Percentiles rank a stretch among this genome's conserved stretches.
Evolutionary conservation across 768 basidiomycete genomes (phyloP).

Genomic region (Pleurotus citrinopileatus): DNA sequence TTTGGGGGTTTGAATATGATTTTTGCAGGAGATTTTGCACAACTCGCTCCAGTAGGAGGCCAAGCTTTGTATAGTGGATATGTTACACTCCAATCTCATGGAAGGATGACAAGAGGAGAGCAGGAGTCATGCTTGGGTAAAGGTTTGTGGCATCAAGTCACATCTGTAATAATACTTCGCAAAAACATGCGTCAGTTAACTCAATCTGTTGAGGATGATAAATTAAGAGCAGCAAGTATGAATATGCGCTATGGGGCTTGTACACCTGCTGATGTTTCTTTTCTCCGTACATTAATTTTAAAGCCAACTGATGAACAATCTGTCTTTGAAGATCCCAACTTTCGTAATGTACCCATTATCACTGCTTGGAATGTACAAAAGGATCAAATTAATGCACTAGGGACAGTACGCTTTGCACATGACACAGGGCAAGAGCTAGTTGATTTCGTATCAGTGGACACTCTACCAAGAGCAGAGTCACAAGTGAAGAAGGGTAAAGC

Average conservation of each 20-base stretch:
- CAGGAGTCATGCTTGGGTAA: slow-evolving; percentile 18
- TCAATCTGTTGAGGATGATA: slow-evolving; percentile 19
- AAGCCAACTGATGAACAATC: slow-evolving; percentile 9
- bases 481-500: background rate
- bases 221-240: slow-evolving; percentile 24
- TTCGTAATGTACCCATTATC: slow-evolving; percentile 35
- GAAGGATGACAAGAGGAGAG: slow-evolving; percentile 15
- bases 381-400: slow-evolving; percentile 34
- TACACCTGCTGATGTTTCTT: slow-evolving; percentile 32
- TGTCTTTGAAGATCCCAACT: slow-evolving; percentile 12
- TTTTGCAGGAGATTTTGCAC: slow-evolving; percentile 31
- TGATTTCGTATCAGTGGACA: slow-evolving; percentile 25
- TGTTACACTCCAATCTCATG: background rate
- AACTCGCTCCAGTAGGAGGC: slow-evolving; percentile 20
- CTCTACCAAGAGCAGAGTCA: slow-evolving; percentile 13
- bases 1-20: slow-evolving; percentile 30
- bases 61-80: slow-evolving; percentile 13
- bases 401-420: slow-evolving; percentile 26
- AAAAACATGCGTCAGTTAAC: slow-evolving; percentile 31
- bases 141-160: slow-evolving; percentile 31
- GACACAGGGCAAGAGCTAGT: slow-evolving; percentile 23
- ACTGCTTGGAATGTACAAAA: slow-evolving; percentile 32
- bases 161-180: slow-evolving; percentile 29
- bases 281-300: slow-evolving; percentile 25
- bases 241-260: slow-evolving; percentile 33